These are phyloP conservation scores for Lasiosphaeria miniovina DNA, from an alignment of 495 filamentous ascomycete genomes.

Conservation along the genomic window DNA sequence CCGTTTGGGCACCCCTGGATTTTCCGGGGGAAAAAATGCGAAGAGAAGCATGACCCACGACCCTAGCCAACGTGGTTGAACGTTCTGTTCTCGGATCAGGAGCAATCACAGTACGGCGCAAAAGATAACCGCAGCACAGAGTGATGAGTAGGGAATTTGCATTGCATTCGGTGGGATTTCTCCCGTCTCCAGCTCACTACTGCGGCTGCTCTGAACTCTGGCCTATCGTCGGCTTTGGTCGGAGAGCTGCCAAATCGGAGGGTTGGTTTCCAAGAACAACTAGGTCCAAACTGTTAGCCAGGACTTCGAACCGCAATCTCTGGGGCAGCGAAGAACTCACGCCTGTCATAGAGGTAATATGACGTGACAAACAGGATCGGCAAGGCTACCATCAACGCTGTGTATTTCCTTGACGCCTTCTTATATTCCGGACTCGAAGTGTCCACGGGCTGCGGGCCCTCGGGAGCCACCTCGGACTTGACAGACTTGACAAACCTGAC, in stretches of 20 bases:
- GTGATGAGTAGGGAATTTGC: not conserved
- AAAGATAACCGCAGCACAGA: not conserved
- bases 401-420: conserved; percentile 35
- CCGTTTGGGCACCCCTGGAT: too few relatives aligned
- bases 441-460: conserved; percentile 23
- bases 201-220: not conserved
- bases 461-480: not conserved
- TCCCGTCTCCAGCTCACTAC: not conserved
- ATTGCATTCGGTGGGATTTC: not conserved
- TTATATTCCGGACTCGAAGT: conserved; percentile 40
- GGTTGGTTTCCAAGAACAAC: conserved; percentile 25
- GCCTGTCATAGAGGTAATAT: conserved; percentile 41
- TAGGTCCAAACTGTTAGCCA: conserved; percentile 8
- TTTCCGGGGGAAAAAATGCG: too few relatives aligned
- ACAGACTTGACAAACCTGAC: not conserved
- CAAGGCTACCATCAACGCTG: conserved; percentile 40
- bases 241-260: conserved; percentile 7
- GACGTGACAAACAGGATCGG: conserved; percentile 47
- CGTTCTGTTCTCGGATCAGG: not conserved
- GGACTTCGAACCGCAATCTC: not conserved
- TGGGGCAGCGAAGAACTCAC: conserved; percentile 24
- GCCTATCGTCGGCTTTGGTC: not conserved
- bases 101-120: not conserved
- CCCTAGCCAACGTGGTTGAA: not conserved
- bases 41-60: too few relatives aligned